Conservation (phyloP, 148 eudicot species). For the Chenopodium berlandieri region DNA sequence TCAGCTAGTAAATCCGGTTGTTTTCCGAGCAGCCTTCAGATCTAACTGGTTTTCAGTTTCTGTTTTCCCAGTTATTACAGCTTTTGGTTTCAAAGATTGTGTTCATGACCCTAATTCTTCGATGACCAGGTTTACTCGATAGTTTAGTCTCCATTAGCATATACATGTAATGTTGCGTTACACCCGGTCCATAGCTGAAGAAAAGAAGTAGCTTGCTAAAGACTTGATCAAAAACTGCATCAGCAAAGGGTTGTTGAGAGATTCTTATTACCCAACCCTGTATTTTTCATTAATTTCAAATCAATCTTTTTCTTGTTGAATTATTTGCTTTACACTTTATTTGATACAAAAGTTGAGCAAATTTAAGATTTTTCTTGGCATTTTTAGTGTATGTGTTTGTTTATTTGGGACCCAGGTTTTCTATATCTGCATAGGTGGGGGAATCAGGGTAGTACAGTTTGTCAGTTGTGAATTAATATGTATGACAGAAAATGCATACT, state of each 20-base stretch:
- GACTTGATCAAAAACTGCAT: neutral
- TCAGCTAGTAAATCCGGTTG: neutral
- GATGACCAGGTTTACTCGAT: neutral
- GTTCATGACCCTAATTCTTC: neutral
- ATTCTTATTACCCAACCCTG: neutral
- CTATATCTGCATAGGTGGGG: slow-evolving; percentile 5
- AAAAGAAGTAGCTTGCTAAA: neutral
- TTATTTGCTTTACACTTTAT: neutral
- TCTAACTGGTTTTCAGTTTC: neutral
- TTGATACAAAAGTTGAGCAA: neutral
- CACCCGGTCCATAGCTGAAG: neutral
- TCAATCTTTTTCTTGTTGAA: neutral
- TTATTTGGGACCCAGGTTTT: neutral
- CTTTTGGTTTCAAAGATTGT: neutral
- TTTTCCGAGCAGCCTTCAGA: too few species aligned
- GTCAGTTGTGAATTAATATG: slow-evolving; percentile 10
- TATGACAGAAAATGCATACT: neutral
- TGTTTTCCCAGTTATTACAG: neutral
- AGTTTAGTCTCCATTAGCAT: neutral
- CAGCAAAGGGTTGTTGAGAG: neutral
- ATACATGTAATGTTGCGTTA: neutral
- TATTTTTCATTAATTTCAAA: neutral
- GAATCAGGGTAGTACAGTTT: neutral
- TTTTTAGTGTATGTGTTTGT: neutral
- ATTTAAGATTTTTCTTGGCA: neutral